Evolutionary conservation across 2,329 filamentous ascomycete genomes (phyloP).

Genomic region (Fusarium papillatum): DNA sequence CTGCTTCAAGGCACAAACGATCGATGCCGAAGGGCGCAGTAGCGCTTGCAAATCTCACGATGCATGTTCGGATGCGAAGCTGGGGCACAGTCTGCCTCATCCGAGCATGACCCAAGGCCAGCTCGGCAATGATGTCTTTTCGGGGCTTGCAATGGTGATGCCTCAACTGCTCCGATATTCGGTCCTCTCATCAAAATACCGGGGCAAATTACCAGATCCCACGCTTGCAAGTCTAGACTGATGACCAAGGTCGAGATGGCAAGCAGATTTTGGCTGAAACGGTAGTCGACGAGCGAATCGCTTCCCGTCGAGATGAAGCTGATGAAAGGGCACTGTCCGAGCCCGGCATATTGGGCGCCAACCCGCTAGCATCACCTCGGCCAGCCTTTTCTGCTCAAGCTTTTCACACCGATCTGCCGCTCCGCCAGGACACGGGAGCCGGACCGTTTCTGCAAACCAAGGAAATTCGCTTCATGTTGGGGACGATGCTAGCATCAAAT

Average conservation of each 20-base stretch:
- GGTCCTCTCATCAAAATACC: constrained; percentile 14
- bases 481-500: constrained; percentile 11
- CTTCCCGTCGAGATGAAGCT: constrained; percentile 8
- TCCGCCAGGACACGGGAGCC: constrained; percentile 33
- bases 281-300: constrained; percentile 4
- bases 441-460: constrained; percentile 4
- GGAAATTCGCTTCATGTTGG: constrained; percentile 11
- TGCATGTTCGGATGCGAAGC: constrained; percentile 4
- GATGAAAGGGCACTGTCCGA: background rate
- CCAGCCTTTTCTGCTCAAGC: constrained; percentile 2
- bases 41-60: background rate
- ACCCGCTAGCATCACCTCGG: constrained; percentile 10
- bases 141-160: constrained; percentile 13
- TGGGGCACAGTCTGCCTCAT: background rate
- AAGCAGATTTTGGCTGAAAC: constrained; percentile 12
- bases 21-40: background rate
- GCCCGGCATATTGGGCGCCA: constrained; percentile 10
- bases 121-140: background rate
- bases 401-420: constrained; percentile 16
- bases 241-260: background rate
- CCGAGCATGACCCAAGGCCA: background rate
- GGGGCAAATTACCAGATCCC: constrained; percentile 13
- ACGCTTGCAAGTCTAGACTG: background rate
- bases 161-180: background rate
- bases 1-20: background rate